Base-by-base conservation (phyloP, 768 basidiomycete species). In the Clavaria fumosa region DNA sequence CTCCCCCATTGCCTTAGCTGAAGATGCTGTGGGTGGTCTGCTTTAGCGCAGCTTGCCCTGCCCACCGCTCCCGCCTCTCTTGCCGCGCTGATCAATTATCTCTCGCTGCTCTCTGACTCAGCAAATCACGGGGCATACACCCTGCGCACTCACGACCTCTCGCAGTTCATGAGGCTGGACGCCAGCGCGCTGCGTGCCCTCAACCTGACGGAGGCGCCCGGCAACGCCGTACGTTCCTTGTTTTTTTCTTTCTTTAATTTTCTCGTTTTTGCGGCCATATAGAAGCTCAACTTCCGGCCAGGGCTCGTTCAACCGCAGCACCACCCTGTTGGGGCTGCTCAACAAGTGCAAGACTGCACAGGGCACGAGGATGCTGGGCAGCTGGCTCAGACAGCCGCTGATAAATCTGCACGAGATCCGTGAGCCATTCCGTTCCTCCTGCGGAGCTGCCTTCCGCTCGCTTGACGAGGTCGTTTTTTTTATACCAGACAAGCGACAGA, bases 291-390 rank as follows among this genome's bases (percentile, higher is more conserved):
- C 4, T 12, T 14, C 19, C 11, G 17, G 2, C 28, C 40, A 77
- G 71, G 70, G 67, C 28, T 69, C 68, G 5, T 62, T 72, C 2
- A 76, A 74, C 37, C 80, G 84, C 50, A 90, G 82, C 45, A 84
- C 82, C 21, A 91, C 86, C 3, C 55, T 99, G 4, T 75, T 90
- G 38, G 90, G 90, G 1, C 61, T 95, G 5, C 59, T 99, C 40
- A 95, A 97, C 54, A 84, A 83, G 48, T 95, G 93, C 63, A 95
- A 95, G 59, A 97, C 95, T 0, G 75, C 85, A 0, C 95, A 99
- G 52, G 95, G 95, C 0, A 76, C 83, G 10, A 63, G 95, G 39
- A 54, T 95, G 27, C 64, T 99, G 3, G 83, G 78, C 0, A 78
- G 76, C 34, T 97, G 93, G 93, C 61, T 99, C 28, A 96, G 95